phyloP scores from a whole-genome alignment of 495 filamentous ascomycete species.

The Penicillium odoratum region DNA sequence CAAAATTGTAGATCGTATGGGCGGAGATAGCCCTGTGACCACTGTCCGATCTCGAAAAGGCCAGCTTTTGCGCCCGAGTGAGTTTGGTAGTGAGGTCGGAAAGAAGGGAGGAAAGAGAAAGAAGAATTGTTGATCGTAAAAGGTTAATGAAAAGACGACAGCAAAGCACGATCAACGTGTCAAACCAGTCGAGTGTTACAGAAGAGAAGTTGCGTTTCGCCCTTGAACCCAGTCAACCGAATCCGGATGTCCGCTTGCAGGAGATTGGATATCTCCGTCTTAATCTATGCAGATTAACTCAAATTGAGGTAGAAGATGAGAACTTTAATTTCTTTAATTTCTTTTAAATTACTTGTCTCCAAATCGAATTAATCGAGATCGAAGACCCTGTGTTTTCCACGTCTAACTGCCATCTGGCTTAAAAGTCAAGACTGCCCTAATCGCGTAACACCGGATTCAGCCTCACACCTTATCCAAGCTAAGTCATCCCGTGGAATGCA shows the following conservation, averaged over 20 bases:
- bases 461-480: no score
- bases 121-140: not conserved
- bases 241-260: conserved; percentile 33
- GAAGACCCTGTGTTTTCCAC: not conserved
- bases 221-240: conserved; percentile 14
- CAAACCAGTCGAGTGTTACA: conserved; percentile 5
- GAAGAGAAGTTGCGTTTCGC: conserved; percentile 13
- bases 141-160: not conserved
- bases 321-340: not conserved
- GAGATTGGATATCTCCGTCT: not conserved
- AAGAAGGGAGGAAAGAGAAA: not conserved
- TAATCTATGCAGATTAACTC: not conserved
- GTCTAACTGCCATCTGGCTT: no score
- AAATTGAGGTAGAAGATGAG: not conserved
- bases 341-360: not conserved
- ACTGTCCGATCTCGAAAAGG: conserved; percentile 11
- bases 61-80: conserved; percentile 9
- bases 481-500: no score
- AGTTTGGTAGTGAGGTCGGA: not conserved
- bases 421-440: no score
- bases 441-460: no score
- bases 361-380: not conserved
- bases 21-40: not conserved
- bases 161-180: not conserved
- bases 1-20: not conserved